Evolutionary conservation across 768 basidiomycete genomes (phyloP).

Genomic region (Sarcomyxa edulis): DNA sequence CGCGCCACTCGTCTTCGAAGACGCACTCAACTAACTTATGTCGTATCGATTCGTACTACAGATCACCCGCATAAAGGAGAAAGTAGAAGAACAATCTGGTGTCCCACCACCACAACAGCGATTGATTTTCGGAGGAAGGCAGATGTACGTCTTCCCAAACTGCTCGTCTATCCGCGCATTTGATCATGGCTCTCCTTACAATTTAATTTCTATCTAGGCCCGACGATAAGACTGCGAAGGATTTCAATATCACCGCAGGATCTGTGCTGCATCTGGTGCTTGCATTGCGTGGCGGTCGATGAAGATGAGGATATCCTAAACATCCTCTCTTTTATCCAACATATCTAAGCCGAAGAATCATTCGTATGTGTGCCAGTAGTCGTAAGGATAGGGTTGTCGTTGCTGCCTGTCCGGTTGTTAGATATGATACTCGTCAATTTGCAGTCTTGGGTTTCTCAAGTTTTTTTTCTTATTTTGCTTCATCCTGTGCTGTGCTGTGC

Average conservation of each 20-base stretch:
- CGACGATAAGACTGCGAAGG: conserved; percentile 87
- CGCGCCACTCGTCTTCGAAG: not conserved
- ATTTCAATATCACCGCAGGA: conserved; percentile 80
- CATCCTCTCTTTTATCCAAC: no score
- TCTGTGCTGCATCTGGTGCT: conserved; percentile 92
- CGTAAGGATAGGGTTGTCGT: no score
- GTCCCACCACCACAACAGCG: conserved; percentile 96
- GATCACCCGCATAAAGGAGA: conserved; percentile 95
- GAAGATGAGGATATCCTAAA: no score
- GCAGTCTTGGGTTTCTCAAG: no score
- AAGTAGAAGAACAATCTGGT: conserved; percentile 97
- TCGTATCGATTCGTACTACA: conserved; percentile 24
- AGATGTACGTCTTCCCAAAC: conserved; percentile 59
- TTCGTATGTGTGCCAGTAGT: no score
- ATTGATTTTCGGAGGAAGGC: conserved; percentile 87
- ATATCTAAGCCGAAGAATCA: no score
- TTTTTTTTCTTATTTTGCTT: no score
- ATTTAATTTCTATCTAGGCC: conserved; percentile 42
- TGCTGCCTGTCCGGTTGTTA: no score
- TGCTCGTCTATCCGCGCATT: not conserved
- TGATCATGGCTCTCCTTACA: conserved; percentile 1
- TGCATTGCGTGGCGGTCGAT: conserved; percentile 86
- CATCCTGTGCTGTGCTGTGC: no score
- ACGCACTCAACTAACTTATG: not conserved
- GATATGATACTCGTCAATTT: no score